Evolutionary conservation across 345 rosid genomes (phyloP).

Genomic region (Brassica napus): DNA sequence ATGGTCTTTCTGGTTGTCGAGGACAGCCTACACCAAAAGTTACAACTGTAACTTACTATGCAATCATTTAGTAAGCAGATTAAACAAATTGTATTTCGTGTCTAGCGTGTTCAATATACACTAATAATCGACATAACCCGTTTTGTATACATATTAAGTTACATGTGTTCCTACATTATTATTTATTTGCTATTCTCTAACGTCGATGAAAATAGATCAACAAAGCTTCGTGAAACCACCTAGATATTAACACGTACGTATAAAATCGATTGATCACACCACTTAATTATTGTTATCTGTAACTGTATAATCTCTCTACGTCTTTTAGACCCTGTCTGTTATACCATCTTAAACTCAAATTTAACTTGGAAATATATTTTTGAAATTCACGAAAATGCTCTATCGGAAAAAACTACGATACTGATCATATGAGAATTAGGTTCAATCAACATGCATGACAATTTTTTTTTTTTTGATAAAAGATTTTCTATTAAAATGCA

Average conservation of each 20-base stretch:
- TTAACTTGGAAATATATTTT: background rate
- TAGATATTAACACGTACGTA: slow-evolving; percentile 1
- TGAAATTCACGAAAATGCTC: background rate
- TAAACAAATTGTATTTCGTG: background rate
- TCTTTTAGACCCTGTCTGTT: background rate
- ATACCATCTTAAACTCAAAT: background rate
- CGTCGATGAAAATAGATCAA: background rate
- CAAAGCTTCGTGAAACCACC: background rate
- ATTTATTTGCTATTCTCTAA: background rate
- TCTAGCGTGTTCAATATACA: background rate
- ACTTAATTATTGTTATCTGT: background rate
- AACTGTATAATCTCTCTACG: background rate
- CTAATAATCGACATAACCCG: too few species aligned
- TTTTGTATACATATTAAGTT: background rate
- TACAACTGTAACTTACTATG: background rate
- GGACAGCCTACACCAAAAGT: slow-evolving; percentile 50
- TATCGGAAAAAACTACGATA: background rate
- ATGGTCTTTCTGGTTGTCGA: slow-evolving; percentile 31
- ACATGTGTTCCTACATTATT: background rate
- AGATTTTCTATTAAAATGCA: too few species aligned
- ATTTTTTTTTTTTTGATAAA: background rate
- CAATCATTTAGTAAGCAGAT: too few species aligned
- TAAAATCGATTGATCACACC: background rate
- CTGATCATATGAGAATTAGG: background rate
- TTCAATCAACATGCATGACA: slow-evolving; percentile 11